Conservation (phyloP, 1,139 yeast species). For the Candida sanyaensis region DNA sequence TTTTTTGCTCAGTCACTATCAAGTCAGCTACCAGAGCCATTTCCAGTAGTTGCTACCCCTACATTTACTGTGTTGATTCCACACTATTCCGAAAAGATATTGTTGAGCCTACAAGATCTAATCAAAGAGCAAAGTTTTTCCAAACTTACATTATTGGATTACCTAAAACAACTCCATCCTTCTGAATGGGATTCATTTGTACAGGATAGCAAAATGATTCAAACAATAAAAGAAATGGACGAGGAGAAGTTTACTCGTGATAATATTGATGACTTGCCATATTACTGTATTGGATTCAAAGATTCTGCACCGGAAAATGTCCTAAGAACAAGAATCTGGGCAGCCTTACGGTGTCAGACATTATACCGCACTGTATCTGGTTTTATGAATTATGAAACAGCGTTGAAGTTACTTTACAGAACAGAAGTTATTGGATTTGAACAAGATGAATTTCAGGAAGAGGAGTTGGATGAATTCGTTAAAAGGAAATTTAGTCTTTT, state of each 20-base stretch:
- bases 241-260: conserved; percentile 29
- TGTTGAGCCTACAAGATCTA: conserved; percentile 64
- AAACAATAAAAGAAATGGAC: conserved; percentile 9
- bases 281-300: conserved; percentile 70
- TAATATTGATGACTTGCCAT: conserved; percentile 61
- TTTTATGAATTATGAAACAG: conserved; percentile 68
- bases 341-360: conserved; percentile 77
- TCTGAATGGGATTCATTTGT: conserved; percentile 81
- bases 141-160: conserved; percentile 70
- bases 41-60: conserved; percentile 76
- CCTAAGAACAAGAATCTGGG: conserved; percentile 77
- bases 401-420: conserved; percentile 63
- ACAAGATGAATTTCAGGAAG: conserved; percentile 30
- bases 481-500: conserved; percentile 65
- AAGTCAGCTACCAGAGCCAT: conserved; percentile 73
- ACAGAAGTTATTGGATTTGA: conserved; percentile 58
- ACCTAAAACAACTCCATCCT: conserved; percentile 67
- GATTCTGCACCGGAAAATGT: conserved; percentile 60
- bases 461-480: conserved; percentile 53
- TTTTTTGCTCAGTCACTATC: conserved; percentile 88
- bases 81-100: conserved; percentile 77
- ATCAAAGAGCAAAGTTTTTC: conserved; percentile 61
- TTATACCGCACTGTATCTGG: conserved; percentile 78
- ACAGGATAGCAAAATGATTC: conserved; percentile 53
- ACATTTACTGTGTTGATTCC: conserved; percentile 83